Evolutionary conservation across 2,329 filamentous ascomycete genomes (phyloP).

Genomic region (Neofusicoccum cordaticola): DNA sequence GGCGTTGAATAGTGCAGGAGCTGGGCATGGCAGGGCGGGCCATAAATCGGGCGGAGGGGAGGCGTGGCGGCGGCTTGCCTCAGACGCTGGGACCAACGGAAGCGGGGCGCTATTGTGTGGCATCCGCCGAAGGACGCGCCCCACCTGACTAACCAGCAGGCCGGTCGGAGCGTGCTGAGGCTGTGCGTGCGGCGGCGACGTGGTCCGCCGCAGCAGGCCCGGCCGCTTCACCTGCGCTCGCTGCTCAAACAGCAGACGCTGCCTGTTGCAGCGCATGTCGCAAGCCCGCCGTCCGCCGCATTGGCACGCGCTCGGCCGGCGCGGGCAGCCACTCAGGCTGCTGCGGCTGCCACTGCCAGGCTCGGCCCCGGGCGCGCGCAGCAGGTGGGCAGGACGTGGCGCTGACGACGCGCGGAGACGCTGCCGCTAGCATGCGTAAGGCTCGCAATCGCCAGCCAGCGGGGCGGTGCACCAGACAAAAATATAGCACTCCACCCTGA

Average conservation of each 20-base stretch:
- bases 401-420: constrained; percentile 4
- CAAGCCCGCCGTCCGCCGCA: background rate
- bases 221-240: no score
- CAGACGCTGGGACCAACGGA: no score
- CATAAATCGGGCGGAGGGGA: no score
- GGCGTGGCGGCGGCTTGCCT: no score
- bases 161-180: no score
- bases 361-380: background rate
- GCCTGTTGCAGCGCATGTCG: background rate
- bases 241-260: no score
- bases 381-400: background rate
- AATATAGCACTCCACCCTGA: constrained; percentile 5
- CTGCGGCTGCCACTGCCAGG: background rate
- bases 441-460: background rate
- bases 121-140: no score
- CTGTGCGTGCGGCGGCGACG: background rate
- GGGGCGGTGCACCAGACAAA: constrained; percentile 7
- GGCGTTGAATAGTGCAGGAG: no score
- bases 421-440: background rate
- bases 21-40: no score
- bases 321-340: background rate
- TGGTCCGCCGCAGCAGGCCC: background rate
- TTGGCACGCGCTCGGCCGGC: background rate
- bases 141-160: no score
- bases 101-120: no score